Conservation (phyloP, 2,329 filamentous ascomycete genomes). For the Fusarium guadeloupense region DNA sequence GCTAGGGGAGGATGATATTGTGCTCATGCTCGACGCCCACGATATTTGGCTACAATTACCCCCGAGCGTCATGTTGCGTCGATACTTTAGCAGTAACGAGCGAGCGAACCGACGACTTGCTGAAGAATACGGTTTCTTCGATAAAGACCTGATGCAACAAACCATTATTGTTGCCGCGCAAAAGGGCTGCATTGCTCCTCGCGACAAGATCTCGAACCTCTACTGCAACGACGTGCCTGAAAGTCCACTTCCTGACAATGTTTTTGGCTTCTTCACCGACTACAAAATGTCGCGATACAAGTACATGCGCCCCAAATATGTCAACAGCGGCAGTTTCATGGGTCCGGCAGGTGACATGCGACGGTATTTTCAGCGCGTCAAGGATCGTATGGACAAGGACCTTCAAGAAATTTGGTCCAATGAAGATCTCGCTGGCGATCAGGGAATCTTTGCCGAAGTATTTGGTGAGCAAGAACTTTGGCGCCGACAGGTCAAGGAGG, state of each 20-base stretch:
- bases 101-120: constrained; percentile 33
- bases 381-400: constrained; percentile 40
- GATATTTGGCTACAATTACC: constrained; percentile 47
- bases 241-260: constrained; percentile 34
- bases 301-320: constrained; percentile 42
- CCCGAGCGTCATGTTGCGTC: constrained; percentile 42
- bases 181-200: constrained; percentile 39
- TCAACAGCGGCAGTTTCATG: constrained; percentile 47
- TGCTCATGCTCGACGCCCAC: constrained; percentile 46
- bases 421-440: constrained; percentile 41
- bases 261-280: constrained; percentile 40
- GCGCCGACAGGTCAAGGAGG: constrained; percentile 26
- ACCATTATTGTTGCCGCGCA: constrained; percentile 40
- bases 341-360: constrained; percentile 43
- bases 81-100: constrained; percentile 39
- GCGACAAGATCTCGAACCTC: constrained; percentile 38
- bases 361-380: constrained; percentile 39
- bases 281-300: constrained; percentile 24
- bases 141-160: constrained; percentile 32
- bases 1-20: constrained; percentile 41
- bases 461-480: constrained; percentile 44
- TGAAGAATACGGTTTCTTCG: constrained; percentile 31
- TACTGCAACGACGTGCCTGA: constrained; percentile 39
- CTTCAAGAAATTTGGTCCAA: constrained; percentile 19
- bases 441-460: constrained; percentile 46